Percentiles rank a stretch among this genome's conserved stretches.
phyloP scores from a whole-genome alignment of 306 rosid species.

The Casuarina equisetifolia region DNA sequence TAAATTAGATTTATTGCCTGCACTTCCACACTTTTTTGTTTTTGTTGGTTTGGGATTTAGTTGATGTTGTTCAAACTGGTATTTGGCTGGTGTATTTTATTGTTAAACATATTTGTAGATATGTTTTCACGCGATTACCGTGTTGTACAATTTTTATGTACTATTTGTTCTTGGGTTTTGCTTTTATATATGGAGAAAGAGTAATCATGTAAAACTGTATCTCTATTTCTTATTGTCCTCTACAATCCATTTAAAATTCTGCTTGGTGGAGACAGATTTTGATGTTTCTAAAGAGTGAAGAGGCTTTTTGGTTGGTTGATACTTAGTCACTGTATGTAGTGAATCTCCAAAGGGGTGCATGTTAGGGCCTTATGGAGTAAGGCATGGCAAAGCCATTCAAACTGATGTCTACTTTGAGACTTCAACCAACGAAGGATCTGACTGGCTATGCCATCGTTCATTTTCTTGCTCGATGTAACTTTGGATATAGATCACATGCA shows the following conservation, averaged over 20 bases:
- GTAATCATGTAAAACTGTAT: neutral
- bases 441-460: neutral
- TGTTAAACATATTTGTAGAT: neutral
- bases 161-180: too few species aligned
- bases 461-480: constrained; percentile 3
- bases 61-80: neutral
- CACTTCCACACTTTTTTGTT: neutral
- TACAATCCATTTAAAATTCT: neutral
- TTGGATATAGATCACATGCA: neutral
- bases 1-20: neutral
- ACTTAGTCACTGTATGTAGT: neutral
- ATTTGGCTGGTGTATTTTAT: neutral
- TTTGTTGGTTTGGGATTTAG: neutral
- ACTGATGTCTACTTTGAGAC: neutral
- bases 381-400: neutral
- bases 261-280: neutral
- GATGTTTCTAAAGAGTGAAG: neutral
- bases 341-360: neutral
- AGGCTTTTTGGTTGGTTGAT: neutral
- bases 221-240: neutral
- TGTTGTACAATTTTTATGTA: neutral
- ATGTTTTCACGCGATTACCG: neutral
- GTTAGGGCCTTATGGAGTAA: neutral
- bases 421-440: neutral
- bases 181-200: too few species aligned